Evolutionary conservation across 2,329 filamentous ascomycete genomes (phyloP).

Genomic region (Blastomyces gilchristii): DNA sequence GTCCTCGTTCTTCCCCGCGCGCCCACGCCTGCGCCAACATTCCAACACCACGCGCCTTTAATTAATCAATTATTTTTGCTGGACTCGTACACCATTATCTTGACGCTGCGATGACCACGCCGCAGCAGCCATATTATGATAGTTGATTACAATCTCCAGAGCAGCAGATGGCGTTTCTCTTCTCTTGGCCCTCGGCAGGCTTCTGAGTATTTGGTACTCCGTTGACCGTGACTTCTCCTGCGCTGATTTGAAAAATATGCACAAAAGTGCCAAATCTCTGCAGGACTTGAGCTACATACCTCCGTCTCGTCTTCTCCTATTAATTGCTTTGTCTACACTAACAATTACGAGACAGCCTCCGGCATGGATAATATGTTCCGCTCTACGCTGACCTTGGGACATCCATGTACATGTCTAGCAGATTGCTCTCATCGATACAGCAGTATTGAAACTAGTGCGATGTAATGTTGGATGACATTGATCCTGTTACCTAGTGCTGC

Average conservation of each 20-base stretch:
- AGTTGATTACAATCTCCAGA: neutral
- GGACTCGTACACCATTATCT: neutral
- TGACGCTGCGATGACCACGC: neutral
- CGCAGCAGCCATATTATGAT: neutral
- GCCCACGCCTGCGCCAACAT: neutral
- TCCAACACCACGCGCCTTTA: neutral
- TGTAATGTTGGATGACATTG: neutral
- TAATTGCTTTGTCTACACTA: neutral
- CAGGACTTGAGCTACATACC: neutral
- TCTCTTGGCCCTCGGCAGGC: neutral
- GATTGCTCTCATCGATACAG: neutral
- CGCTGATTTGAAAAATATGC: neutral
- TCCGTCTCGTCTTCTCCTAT: neutral
- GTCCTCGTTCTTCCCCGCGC: conserved; percentile 8
- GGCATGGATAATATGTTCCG: neutral
- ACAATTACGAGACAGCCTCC: neutral
- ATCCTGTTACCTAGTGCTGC: neutral
- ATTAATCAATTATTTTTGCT: neutral
- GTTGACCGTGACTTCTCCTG: neutral
- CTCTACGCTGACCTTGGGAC: neutral
- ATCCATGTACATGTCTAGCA: too few relatives aligned
- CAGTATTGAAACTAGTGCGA: neutral
- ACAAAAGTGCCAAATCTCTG: neutral
- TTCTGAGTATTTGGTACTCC: neutral
- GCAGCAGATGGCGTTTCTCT: neutral